Base-by-base conservation (phyloP, 306 rosid genomes). In the Senna tora region DNA sequence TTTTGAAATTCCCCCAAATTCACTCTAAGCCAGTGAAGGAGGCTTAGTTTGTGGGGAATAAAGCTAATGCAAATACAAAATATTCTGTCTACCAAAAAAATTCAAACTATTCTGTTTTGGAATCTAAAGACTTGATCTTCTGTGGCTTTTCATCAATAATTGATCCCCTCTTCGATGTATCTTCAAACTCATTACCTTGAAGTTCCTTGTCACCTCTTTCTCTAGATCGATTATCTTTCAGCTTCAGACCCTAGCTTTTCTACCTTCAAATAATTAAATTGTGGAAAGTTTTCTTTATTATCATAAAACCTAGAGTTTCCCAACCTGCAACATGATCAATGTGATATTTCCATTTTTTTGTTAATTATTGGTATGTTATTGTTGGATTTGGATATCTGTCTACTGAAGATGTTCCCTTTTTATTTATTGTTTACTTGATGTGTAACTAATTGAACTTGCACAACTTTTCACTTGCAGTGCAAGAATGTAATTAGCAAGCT, bases 401-500 rank as follows among this genome's bases (percentile, higher is more conserved):
- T 34, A 54, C 66, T 64, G 50, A 67, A 16, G 65, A 61, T 69
- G 38, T 50, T 73, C 68, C 39, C 34, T 51, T 66, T 10, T 33
- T 15, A 50, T 46, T 36, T 50, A 14, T 63, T 67, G 73, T 70
- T 33, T 73, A 20, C 30, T n/a, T 72, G 61, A 13, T 71, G 17
- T 36, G 14, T 45, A 16, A n/a, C 61, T 36, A 52, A 33, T 22
- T 77, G 68, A 76, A 56, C 80, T 82, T 51, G 69, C 46, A 46
- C 46, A 45, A 42, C 76, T 77, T 74, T 28, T 75, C 49, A 42
- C 43, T 53, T 85, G 85, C 93, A 95, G 99, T 95, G 96, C 85
- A 95, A 95, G 85, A 92, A 79, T 82, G 99, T 95, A 43, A 92
- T 95, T 75, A 85, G 92, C 89, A 95, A 89, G 89, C 85, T 95